These are phyloP conservation scores for Blepharisma stoltei DNA, from an alignment of 73 alveolate species.

Conservation along the genomic window DNA sequence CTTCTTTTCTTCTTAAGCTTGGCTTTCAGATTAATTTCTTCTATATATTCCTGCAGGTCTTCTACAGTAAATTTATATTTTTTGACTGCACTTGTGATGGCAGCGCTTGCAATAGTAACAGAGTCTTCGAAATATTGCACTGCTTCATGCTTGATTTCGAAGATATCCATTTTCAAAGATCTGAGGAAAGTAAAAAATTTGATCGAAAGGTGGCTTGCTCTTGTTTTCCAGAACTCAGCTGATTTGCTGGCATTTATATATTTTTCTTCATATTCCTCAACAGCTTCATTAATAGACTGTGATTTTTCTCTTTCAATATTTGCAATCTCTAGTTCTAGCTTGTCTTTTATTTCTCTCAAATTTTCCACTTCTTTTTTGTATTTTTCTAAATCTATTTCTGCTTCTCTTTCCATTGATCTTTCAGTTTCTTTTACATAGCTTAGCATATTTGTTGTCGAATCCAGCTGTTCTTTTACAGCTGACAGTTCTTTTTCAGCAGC, in stretches of 20 bases:
- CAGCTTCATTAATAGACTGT: background rate
- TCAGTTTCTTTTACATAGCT: too few relatives aligned
- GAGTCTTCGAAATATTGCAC: slow-evolving; percentile 3
- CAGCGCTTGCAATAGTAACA: slow-evolving; percentile 11
- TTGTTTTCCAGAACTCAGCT: background rate
- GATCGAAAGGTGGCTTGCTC: background rate
- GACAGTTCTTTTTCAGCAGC: too few relatives aligned
- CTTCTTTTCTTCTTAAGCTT: too few relatives aligned
- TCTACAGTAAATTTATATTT: background rate
- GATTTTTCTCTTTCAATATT: slow-evolving; percentile 1
- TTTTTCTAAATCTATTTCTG: too few relatives aligned
- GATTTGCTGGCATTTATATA: background rate
- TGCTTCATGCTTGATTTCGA: background rate
- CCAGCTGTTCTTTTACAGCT: too few relatives aligned
- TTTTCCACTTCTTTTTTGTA: too few relatives aligned
- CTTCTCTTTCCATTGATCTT: too few relatives aligned
- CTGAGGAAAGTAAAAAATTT: background rate
- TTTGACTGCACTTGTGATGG: background rate
- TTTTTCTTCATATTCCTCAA: slow-evolving; percentile 16
- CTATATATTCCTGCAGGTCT: too few relatives aligned
- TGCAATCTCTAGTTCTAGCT: slow-evolving; percentile 7
- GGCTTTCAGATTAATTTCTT: too few relatives aligned
- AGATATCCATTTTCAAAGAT: slow-evolving; percentile 10
- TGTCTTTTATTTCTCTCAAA: background rate
- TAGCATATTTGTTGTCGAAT: too few relatives aligned